phyloP scores from a whole-genome alignment of 148 eudicot species.

The Bassia scoparia region DNA sequence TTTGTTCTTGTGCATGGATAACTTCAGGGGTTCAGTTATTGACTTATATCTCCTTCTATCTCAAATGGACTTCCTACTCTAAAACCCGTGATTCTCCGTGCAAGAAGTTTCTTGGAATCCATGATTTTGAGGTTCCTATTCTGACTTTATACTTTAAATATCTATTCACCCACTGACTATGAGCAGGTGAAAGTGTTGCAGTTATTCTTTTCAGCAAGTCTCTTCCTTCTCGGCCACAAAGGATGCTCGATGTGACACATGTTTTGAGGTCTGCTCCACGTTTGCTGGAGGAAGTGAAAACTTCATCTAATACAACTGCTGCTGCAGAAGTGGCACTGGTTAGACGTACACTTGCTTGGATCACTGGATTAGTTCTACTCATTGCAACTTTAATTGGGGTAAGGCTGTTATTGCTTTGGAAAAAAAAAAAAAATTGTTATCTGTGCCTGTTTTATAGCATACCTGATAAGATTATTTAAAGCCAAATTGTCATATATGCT shows the following conservation, averaged over 20 bases:
- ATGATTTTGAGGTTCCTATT: no score
- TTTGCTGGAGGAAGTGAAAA: slow-evolving; percentile 51
- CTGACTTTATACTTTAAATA: no score
- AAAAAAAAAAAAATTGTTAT: neutral
- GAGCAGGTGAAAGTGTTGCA: slow-evolving; percentile 73
- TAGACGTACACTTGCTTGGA: slow-evolving; percentile 73
- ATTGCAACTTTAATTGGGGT: slow-evolving; percentile 85
- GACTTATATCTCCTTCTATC: no score
- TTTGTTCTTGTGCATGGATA: no score
- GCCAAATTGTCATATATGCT: neutral
- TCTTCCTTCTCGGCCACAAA: slow-evolving; percentile 38
- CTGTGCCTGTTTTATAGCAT: neutral
- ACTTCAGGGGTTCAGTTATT: no score
- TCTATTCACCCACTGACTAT: no score
- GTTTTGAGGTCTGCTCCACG: slow-evolving; percentile 51
- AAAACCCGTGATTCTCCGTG: no score
- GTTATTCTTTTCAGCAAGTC: slow-evolving; percentile 43
- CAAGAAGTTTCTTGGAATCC: no score
- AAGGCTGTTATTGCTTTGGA: slow-evolving; percentile 20
- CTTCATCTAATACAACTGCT: slow-evolving; percentile 25
- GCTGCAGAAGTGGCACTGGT: slow-evolving; percentile 53
- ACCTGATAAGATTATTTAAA: neutral
- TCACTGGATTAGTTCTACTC: slow-evolving; percentile 73
- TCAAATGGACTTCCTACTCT: no score
- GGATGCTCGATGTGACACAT: slow-evolving; percentile 41